Evolutionary conservation across 345 rosid genomes (phyloP), one percentile per base, ranked within the genome.

Genomic region (Eutrema heterophyllum): DNA sequence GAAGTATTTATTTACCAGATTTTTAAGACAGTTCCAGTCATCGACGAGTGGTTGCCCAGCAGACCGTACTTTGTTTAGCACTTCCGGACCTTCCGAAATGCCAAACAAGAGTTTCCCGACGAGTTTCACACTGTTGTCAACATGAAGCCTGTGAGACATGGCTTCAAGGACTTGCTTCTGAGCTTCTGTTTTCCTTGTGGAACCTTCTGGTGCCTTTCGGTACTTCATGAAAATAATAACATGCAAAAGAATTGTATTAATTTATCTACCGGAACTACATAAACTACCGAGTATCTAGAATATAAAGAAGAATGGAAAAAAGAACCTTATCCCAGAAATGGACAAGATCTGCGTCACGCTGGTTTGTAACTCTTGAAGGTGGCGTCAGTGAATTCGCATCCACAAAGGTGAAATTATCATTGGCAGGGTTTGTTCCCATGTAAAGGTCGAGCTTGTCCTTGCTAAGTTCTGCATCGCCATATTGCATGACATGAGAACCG

Each of bases 401-500:
- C 62, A 86, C 78, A 52, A 87, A 92, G 70, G 91, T 89, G 80
- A 38, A 82, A 80, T 96, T 96, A 46, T 90, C 98, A 81, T 96
- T 92, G 33, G 89, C 97, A 52, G 98, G 98, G 82, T 96, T 85
- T 48, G 98, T 90, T 54, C 99, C 98, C 78, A 96, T 79, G 76
- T 92, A 92, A 64, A 74, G 58, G 75, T 83, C 87, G 63, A 92
- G 91, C 21, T 62, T 21, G 9, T 86, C 79, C 78, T 75, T 81
- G 83, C 84, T 82, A 64, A 87, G 83, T 69, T 68, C 82, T 12
- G 84, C 46, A 78, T 96, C 98, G 48, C 99, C 98, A 68, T 84
- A 96, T 68, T 88, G 93, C 98, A 92, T 96, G 80, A 92, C 99
- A 73, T 92, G 99, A 72, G 99, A 96, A 39, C 99, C 97, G 57